These are phyloP conservation scores for Fusarium protoensiforme DNA, from an alignment of 2,329 filamentous ascomycete species.

Conservation along the genomic window DNA sequence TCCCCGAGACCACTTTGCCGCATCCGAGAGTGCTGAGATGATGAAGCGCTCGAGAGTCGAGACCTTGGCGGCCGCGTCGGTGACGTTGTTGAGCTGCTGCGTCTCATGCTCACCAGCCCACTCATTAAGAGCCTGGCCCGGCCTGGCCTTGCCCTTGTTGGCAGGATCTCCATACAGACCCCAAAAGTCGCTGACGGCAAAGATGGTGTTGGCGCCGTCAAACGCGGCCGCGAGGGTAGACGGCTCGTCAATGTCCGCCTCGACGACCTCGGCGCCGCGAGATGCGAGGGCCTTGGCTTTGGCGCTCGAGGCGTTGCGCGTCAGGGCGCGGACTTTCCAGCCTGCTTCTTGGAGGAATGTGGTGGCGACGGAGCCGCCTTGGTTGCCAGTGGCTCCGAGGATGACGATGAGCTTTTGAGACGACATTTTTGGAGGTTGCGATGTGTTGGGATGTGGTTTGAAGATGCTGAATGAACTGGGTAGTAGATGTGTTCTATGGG, in stretches of 20 bases:
- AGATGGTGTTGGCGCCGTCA: constrained; percentile 32
- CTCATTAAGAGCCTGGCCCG: constrained; percentile 23
- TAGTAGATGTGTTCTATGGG: neutral
- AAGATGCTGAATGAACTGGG: neutral
- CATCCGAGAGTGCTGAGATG: constrained; percentile 50
- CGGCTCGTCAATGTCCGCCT: constrained; percentile 9
- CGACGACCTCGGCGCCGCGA: constrained; percentile 14
- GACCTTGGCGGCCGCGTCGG: constrained; percentile 49
- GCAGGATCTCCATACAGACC: constrained; percentile 17
- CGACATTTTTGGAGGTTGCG: constrained; percentile 5
- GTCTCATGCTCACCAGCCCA: constrained; percentile 46
- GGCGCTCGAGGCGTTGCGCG: constrained; percentile 15
- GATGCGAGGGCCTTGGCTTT: constrained; percentile 15
- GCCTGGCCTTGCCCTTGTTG: constrained; percentile 18
- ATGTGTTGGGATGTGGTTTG: neutral
- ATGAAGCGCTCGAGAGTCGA: constrained; percentile 51
- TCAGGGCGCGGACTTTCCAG: constrained; percentile 28
- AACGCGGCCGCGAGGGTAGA: neutral
- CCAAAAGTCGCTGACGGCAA: constrained; percentile 46
- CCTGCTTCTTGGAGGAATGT: constrained; percentile 13
- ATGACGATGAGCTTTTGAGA: constrained; percentile 22
- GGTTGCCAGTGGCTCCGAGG: constrained; percentile 32
- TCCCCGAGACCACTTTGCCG: constrained; percentile 50
- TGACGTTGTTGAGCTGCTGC: constrained; percentile 50
- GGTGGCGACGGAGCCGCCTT: constrained; percentile 24